Base-by-base conservation (phyloP, 148 eudicot genomes). In the Salicornia ramosissima region DNA sequence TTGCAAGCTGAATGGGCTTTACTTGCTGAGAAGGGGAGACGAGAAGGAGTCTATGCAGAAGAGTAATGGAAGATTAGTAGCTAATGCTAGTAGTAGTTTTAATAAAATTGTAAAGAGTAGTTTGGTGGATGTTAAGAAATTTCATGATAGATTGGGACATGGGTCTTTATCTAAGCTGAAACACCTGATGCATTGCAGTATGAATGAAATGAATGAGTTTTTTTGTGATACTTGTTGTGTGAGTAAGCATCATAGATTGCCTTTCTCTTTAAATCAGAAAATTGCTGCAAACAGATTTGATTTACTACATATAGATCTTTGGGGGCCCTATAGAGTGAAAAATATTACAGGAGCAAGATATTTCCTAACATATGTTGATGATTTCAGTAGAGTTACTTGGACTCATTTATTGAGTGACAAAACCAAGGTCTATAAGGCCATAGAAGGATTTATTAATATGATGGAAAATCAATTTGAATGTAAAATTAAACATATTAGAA, bases 131-230 rank as follows among this genome's bases (percentile, higher is more conserved):
- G 8, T 36, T 3, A 36, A 36, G 40, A 36, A 36, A 8, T 8
- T 36, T 3, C 40, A 36, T 36, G 40, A 3, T 36, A 66, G 69
- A 49, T 22, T 66, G 6, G 69, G 69, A 2, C 69, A 49, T 29
- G 1, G 26, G 0, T 66, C 69, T 8, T n/a, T 66, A 7, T 47
- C 6, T 0, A 66, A 66, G 2, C 0, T 66, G 25, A 0, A 14
- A 16, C 36, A 31, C n/a, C 1, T 66, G 5, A 6, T 6, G 28
- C 18, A 1, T 19, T 19, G 54, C 30, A 66, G 49, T 30, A 8
- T 0, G 1, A 1, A 7, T 19, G 16, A 1, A 6, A 2, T 26
- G 0, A 28, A 45, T 2, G 12, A 30, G 4, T 46, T 43, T 19
- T 5, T 25, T 33, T 68, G 61, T 68, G 71, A 68, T 4, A 31